Base-by-base conservation (phyloP, 345 rosid species). In the Aquilaria yunnanensis region DNA sequence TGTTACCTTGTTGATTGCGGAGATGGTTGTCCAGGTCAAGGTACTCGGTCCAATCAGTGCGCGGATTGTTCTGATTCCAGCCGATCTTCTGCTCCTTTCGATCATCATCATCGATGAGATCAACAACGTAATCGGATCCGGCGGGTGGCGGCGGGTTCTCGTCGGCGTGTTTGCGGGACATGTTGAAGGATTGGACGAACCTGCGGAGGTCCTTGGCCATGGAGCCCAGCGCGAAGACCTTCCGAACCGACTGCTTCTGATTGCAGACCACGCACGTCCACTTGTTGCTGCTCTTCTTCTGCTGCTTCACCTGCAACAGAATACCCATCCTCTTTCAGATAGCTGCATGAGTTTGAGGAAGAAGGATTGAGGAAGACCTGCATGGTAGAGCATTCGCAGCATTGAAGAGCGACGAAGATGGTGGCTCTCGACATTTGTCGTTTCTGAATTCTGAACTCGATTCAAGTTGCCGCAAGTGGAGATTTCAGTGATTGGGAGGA, bases 261-360 rank as follows among this genome's bases (percentile, higher is more conserved):
- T 89, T 87, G 73, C 92, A 87, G 2, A 89, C 79, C 53, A 78
- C 91, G 71, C 98, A 92, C 12, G 81, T 75, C 98, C 97, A 92
- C 63, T 79, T 89, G 76, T 75, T 87, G 75, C 81, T 75, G 63
- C 74, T 80, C 74, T 83, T 92, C 87, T 83, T 87, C 82, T 74
- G 75, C 76, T 92, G 97, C 81, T 85, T 92, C 80, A 87, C 96
- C 97, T 90, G 74, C 68, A 32, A 53, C 10, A 14, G n/a, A 6
- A 14, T n/a, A 32, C 14, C 41, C 13, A 55, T 30, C 30, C 5
- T 9, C 59, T 12, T 9, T 31, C 37, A 4, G 59, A 12, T 12
- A 29, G 5, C 10, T 14, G 9, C 3, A 14, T 46, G 54, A 34
- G 11, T 8, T 4, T 16, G 32, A 56, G 56, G 59, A 16, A 64